Percentiles rank a stretch among this genome's conserved stretches.
Conservation (phyloP, 2,329 filamentous ascomycete genomes). For the Torrubiella hemipterigena region DNA sequence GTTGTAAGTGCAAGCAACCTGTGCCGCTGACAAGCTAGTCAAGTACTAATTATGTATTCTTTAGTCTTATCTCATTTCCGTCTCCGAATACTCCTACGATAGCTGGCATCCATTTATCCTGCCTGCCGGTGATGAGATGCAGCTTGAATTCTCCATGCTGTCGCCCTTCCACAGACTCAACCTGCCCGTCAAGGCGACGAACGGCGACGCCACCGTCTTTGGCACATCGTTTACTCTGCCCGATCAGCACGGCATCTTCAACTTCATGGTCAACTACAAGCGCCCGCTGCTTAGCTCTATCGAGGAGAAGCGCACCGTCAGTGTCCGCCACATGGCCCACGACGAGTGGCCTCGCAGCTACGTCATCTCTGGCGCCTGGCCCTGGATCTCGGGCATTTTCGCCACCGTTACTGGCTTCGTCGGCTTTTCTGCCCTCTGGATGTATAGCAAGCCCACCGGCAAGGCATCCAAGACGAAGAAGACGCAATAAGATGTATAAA, state of each 20-base stretch:
- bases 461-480: conserved; percentile 27
- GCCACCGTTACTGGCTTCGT: conserved; percentile 77
- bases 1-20: conserved; percentile 69
- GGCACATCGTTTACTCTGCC: conserved; percentile 67
- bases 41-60: background rate
- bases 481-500: conserved; percentile 23
- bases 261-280: conserved; percentile 96
- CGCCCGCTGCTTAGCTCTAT: conserved; percentile 80
- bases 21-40: too few relatives aligned
- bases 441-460: conserved; percentile 50
- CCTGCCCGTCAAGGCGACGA: conserved; percentile 46
- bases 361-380: conserved; percentile 82
- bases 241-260: conserved; percentile 98
- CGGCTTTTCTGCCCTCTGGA: conserved; percentile 75
- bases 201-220: conserved; percentile 61
- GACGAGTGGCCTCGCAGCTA: conserved; percentile 91
- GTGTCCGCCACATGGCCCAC: conserved; percentile 91
- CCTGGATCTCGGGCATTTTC: conserved; percentile 83
- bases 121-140: conserved; percentile 59
- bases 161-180: conserved; percentile 89
- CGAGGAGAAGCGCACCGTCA: conserved; percentile 91
- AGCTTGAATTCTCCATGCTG: conserved; percentile 98
- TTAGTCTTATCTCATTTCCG: conserved; percentile 76
- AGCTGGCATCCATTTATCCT: conserved; percentile 64
- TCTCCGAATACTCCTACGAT: conserved; percentile 74